phyloP scores from a whole-genome alignment of 192 early-diverging fungal species.

The Chytriomyces sp. region DNA sequence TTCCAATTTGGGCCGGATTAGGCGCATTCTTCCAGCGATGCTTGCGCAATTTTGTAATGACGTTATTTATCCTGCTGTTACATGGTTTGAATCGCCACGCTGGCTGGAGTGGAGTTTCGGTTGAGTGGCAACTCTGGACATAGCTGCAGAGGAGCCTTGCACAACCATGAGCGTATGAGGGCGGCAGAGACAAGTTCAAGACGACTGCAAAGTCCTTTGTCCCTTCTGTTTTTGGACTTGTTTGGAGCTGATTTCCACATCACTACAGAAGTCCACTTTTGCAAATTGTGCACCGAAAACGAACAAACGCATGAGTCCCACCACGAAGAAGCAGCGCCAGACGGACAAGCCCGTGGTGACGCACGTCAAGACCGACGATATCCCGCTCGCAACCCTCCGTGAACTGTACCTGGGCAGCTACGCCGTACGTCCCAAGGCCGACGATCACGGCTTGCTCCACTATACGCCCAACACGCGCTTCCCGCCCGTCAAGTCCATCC shows the following conservation, averaged over 20 bases:
- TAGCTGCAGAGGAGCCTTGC: conserved; percentile 59
- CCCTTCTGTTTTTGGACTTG: too few relatives aligned
- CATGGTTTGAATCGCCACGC: conserved; percentile 52
- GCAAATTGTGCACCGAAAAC: too few relatives aligned
- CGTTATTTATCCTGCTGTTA: conserved; percentile 55
- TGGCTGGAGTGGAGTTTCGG: conserved; percentile 68
- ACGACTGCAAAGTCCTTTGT: too few relatives aligned
- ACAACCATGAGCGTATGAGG: conserved; percentile 54
- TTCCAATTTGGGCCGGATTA: conserved; percentile 65
- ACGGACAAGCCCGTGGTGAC: conserved; percentile 21
- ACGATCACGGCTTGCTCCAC: conserved; percentile 4
- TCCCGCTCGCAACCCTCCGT: conserved; percentile 16
- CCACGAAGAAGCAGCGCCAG: too few relatives aligned
- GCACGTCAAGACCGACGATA: conserved; percentile 18
- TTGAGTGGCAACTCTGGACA: conserved; percentile 62
- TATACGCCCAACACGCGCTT: conserved; percentile 40
- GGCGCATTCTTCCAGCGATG: too few relatives aligned
- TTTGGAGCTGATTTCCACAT: too few relatives aligned
- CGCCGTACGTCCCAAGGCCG: neutral
- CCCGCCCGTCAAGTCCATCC: conserved; percentile 62
- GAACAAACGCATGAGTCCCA: too few relatives aligned
- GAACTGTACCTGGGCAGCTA: conserved; percentile 31
- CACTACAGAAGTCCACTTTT: too few relatives aligned
- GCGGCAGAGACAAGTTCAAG: conserved; percentile 65
- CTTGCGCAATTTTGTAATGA: conserved; percentile 64